These are phyloP conservation scores for Quercus lobata DNA, from an alignment of 331 rosid species.

Conservation along the genomic window DNA sequence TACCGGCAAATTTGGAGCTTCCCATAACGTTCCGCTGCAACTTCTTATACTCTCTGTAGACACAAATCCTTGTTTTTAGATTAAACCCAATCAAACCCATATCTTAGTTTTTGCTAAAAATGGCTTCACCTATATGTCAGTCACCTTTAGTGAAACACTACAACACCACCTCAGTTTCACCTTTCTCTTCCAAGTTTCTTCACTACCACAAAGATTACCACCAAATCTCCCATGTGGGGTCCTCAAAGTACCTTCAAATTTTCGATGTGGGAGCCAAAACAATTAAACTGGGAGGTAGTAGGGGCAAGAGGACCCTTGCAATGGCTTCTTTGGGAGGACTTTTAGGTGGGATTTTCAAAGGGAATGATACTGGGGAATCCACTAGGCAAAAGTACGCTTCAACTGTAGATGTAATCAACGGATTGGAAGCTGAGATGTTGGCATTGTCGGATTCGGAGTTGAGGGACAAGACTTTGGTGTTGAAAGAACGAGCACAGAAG, in stretches of 20 bases:
- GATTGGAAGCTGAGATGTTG: slow-evolving; percentile 60
- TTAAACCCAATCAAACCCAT: neutral
- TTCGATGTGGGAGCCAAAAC: slow-evolving; percentile 22
- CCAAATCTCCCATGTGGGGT: slow-evolving; percentile 29
- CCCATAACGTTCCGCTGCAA: neutral
- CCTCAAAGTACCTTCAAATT: slow-evolving; percentile 27
- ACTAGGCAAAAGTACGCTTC: slow-evolving; percentile 79
- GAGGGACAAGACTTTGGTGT: slow-evolving; percentile 55
- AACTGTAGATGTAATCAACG: slow-evolving; percentile 49
- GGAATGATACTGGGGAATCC: slow-evolving; percentile 80
- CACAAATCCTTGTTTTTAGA: neutral
- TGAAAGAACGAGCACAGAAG: slow-evolving; percentile 61
- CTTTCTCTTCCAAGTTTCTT: slow-evolving; percentile 28
- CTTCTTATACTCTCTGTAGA: neutral
- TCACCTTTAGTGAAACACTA: slow-evolving; percentile 29
- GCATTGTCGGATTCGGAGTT: slow-evolving; percentile 79
- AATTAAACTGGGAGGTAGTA: slow-evolving; percentile 8
- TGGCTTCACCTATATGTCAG: slow-evolving; percentile 48
- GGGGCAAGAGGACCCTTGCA: slow-evolving; percentile 24
- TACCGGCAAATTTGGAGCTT: neutral
- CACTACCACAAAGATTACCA: neutral
- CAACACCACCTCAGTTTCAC: slow-evolving; percentile 29
- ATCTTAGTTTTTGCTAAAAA: slow-evolving; percentile 9
- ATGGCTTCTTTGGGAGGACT: slow-evolving; percentile 82
- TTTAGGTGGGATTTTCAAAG: slow-evolving; percentile 74